Conservation (phyloP, 2,329 filamentous ascomycete species). For the Fusarium agapanthi region DNA sequence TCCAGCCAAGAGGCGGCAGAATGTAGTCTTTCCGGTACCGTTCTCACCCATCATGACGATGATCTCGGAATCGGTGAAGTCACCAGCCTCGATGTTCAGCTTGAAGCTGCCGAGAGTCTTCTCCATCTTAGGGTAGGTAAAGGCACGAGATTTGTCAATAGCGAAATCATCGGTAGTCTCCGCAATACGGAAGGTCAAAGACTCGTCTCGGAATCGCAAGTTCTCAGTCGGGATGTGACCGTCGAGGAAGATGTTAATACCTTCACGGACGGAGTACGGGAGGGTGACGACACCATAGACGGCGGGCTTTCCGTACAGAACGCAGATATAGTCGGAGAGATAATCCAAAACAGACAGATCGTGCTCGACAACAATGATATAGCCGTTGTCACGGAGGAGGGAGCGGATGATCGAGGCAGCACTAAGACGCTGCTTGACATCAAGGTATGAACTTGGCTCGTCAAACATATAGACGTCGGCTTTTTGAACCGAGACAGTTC, state of each 20-base stretch:
- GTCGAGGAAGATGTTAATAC: constrained; percentile 99
- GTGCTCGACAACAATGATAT: constrained; percentile 99
- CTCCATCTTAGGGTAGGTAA: constrained; percentile 88
- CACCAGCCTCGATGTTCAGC: constrained; percentile 80
- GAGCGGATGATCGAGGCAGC: constrained; percentile 93
- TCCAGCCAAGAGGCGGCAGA: constrained; percentile 95
- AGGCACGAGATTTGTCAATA: constrained; percentile 83
- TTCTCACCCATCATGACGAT: constrained; percentile 99
- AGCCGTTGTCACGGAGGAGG: constrained; percentile 87
- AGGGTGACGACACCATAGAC: constrained; percentile 98
- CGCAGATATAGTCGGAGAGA: constrained; percentile 97
- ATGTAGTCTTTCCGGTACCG: constrained; percentile 98
- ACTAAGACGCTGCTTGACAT: constrained; percentile 98
- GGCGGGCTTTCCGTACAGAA: constrained; percentile 93
- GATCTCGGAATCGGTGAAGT: constrained; percentile 98
- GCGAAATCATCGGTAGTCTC: constrained; percentile 91
- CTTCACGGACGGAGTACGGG: constrained; percentile 94
- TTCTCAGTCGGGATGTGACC: constrained; percentile 99
- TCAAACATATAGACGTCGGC: constrained; percentile 99
- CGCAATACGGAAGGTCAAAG: constrained; percentile 91
- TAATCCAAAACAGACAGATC: constrained; percentile 98
- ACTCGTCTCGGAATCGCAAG: constrained; percentile 96
- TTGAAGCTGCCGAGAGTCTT: constrained; percentile 93
- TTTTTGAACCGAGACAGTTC: constrained; percentile 92
- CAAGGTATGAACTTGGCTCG: constrained; percentile 97